Conservation (phyloP, 2,329 filamentous ascomycete species). For the Echinosphaeria canescens region DNA sequence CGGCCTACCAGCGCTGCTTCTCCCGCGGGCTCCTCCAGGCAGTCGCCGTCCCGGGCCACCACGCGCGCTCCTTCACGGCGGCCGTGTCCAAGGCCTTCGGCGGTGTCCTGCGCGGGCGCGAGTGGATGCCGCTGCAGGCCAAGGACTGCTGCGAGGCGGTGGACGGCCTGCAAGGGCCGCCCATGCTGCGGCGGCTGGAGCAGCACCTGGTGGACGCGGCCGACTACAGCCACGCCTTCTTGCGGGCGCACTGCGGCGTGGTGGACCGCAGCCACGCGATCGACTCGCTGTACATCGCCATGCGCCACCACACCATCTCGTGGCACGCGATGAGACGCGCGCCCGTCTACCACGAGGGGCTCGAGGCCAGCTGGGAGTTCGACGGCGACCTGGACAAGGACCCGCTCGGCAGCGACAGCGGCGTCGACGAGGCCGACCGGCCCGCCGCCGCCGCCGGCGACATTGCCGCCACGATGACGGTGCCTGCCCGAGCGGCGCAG, state of each 20-base stretch:
- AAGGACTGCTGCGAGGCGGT: conserved; percentile 35
- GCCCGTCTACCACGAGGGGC: conserved; percentile 23
- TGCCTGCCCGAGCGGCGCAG: conserved; percentile 8
- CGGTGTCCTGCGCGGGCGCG: conserved; percentile 21
- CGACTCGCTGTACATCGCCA: conserved; percentile 36
- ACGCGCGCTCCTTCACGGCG: conserved; percentile 22
- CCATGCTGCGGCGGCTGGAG: conserved; percentile 34
- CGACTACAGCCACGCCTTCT: conserved; percentile 28
- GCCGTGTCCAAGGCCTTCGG: conserved; percentile 27
- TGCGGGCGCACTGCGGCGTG: conserved; percentile 31
- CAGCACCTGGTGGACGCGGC: conserved; percentile 14
- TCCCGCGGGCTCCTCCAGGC: conserved; percentile 37
- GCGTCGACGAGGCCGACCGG: conserved; percentile 13
- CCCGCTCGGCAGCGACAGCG: conserved; percentile 13
- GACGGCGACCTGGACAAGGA: conserved; percentile 25
- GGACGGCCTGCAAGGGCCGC: conserved; percentile 27
- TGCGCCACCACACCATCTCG: conserved; percentile 28
- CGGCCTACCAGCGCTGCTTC: conserved; percentile 35
- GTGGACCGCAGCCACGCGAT: conserved; percentile 29
- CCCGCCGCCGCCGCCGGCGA: conserved; percentile 26
- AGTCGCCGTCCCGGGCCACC: conserved; percentile 26
- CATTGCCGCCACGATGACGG: conserved; percentile 12
- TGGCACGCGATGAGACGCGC: conserved; percentile 28
- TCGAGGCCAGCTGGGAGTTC: conserved; percentile 31
- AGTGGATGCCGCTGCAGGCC: conserved; percentile 36